These are phyloP conservation scores for Schizophyllum amplum DNA, from an alignment of 1,284 basidiomycete species.

Conservation along the genomic window DNA sequence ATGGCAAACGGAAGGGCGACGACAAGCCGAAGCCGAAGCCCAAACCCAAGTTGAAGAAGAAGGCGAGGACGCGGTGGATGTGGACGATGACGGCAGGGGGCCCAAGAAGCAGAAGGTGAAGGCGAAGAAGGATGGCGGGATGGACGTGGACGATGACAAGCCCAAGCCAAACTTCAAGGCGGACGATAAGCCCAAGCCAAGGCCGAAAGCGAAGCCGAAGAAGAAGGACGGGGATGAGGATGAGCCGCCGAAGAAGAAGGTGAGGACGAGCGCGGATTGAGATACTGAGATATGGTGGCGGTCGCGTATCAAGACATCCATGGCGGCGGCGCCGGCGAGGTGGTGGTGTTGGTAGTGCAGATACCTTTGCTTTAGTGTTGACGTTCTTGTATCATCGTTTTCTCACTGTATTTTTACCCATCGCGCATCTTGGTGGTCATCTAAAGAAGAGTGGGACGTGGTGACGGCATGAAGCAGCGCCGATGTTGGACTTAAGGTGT, in stretches of 20 bases:
- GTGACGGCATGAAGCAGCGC: too few relatives aligned
- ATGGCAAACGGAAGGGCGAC: too few relatives aligned
- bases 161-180: slow-evolving; percentile 19
- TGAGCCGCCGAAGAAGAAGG: slow-evolving; percentile 66
- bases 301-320: too few relatives aligned
- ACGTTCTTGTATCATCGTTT: not conserved
- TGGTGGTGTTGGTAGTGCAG: not conserved
- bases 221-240: slow-evolving; percentile 39
- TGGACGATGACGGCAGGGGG: slow-evolving; percentile 22
- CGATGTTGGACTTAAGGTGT: too few relatives aligned
- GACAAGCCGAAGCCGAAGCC: slow-evolving; percentile 42
- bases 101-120: slow-evolving; percentile 4
- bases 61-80: slow-evolving; percentile 27
- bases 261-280: slow-evolving; percentile 31
- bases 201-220: slow-evolving; percentile 39
- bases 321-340: too few relatives aligned
- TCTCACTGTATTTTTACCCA: not conserved
- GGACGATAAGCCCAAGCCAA: slow-evolving; percentile 12
- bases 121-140: slow-evolving; percentile 9
- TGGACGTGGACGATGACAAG: slow-evolving; percentile 19
- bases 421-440: too few relatives aligned
- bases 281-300: too few relatives aligned
- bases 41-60: slow-evolving; percentile 37
- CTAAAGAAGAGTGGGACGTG: too few relatives aligned
- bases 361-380: not conserved